Evolutionary conservation across 2,329 filamentous ascomycete species (phyloP).

Genomic region (Ceratocystis albifundus): DNA sequence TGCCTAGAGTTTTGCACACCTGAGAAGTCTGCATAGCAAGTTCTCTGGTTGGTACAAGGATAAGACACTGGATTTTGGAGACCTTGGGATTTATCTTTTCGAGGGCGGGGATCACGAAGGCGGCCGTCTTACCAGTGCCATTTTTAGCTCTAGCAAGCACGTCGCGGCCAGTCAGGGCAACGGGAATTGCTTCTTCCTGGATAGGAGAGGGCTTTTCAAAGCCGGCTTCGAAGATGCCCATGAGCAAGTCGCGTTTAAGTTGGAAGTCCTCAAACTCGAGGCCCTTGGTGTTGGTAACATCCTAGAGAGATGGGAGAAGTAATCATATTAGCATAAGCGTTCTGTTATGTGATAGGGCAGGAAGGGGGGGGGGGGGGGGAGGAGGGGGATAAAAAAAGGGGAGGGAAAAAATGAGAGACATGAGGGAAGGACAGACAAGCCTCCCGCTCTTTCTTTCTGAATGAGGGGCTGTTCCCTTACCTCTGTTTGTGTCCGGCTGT

Average conservation of each 20-base stretch:
- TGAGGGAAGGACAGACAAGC: conserved; percentile 21
- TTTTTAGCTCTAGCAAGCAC: conserved; percentile 96
- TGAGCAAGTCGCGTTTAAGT: conserved; percentile 87
- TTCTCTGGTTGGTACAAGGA: conserved; percentile 92
- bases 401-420: conserved; percentile 18
- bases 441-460: not conserved
- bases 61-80: conserved; percentile 90
- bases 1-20: conserved; percentile 96
- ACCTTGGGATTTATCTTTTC: conserved; percentile 95
- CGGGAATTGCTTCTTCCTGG: conserved; percentile 97
- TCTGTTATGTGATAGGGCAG: not conserved
- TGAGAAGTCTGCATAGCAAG: conserved; percentile 96
- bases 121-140: conserved; percentile 94
- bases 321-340: not conserved
- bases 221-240: conserved; percentile 98
- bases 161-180: conserved; percentile 87
- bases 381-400: not conserved
- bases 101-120: conserved; percentile 90
- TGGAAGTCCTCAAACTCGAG: conserved; percentile 96
- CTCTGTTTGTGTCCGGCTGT: conserved; percentile 71
- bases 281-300: conserved; percentile 96
- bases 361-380: not conserved
- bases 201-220: conserved; percentile 98
- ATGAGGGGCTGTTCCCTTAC: conserved; percentile 33
- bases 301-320: conserved; percentile 39